Evolutionary conservation across 345 rosid genomes (phyloP).

Genomic region (Eutrema heterophyllum): DNA sequence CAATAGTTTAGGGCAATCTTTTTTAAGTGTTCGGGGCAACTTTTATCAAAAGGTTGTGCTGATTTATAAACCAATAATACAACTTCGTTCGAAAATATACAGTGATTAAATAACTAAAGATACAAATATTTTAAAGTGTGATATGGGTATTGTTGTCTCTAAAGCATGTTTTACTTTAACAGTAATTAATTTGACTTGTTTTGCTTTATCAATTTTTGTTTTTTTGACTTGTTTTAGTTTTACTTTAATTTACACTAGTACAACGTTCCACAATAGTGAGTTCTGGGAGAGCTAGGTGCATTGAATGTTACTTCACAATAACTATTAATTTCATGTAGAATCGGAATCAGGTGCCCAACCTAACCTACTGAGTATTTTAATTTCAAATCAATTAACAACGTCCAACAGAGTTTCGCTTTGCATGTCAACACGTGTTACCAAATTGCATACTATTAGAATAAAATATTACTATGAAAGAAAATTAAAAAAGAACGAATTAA

Average conservation of each 20-base stretch:
- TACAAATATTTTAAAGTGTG: not conserved
- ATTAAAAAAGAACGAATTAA: not conserved
- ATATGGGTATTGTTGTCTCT: constrained; percentile 9
- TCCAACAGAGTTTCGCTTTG: not conserved
- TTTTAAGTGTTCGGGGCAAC: not conserved
- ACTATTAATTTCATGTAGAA: constrained; percentile 20
- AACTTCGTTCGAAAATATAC: constrained; percentile 1
- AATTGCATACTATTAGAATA: not conserved
- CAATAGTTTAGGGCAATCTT: constrained; percentile 9
- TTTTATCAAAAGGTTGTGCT: constrained; percentile 5
- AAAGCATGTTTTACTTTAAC: constrained; percentile 29
- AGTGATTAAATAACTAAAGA: not conserved
- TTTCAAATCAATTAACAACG: constrained; percentile 10
- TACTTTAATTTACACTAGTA: not conserved
- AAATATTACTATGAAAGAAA: not conserved
- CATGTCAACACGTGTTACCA: constrained; percentile 26
- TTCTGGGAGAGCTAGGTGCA: constrained; percentile 4
- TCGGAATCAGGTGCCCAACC: constrained; percentile 32
- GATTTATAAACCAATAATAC: constrained; percentile 9
- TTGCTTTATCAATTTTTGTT: not conserved
- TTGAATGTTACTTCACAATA: constrained; percentile 13
- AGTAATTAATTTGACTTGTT: not conserved
- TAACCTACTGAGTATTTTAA: constrained; percentile 1
- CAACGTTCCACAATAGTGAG: not conserved
- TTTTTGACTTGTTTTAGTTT: not conserved